phyloP scores from a whole-genome alignment of 805 yeast species.

The Candida germanica region DNA sequence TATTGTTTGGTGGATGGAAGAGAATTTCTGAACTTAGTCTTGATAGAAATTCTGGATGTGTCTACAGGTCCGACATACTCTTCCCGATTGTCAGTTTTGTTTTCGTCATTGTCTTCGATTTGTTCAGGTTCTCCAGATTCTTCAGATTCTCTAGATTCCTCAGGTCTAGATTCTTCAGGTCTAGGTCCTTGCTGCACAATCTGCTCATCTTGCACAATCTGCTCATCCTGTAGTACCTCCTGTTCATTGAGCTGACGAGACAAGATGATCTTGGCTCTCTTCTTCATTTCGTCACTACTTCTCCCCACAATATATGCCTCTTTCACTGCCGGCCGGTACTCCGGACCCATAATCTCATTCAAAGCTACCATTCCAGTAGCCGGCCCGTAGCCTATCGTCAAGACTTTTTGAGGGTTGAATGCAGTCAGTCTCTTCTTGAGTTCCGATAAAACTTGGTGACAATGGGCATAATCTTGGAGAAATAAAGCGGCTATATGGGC shows the following conservation, averaged over 20 bases:
- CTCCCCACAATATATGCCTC: constrained; percentile 73
- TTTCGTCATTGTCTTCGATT: constrained; percentile 5
- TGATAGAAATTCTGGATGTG: constrained; percentile 51
- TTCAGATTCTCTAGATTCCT: constrained; percentile 4
- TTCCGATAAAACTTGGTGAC: constrained; percentile 64
- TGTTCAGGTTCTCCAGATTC: constrained; percentile 14
- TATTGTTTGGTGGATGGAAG: constrained; percentile 55
- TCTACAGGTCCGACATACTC: constrained; percentile 47
- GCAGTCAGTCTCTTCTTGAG: constrained; percentile 52
- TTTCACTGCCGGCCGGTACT: constrained; percentile 58
- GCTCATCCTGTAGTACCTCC: constrained; percentile 17
- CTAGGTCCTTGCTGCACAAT: too few species aligned
- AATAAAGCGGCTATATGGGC: constrained; percentile 79
- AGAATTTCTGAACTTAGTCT: constrained; percentile 53
- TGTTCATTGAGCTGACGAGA: constrained; percentile 60
- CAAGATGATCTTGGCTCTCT: constrained; percentile 72
- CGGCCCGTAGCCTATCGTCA: constrained; percentile 89
- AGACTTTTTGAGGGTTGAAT: constrained; percentile 63
- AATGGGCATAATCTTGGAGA: constrained; percentile 74
- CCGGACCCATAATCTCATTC: constrained; percentile 74
- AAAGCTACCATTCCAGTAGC: constrained; percentile 87
- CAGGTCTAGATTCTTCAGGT: constrained; percentile 4
- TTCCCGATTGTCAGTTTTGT: constrained; percentile 1
- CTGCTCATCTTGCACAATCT: constrained; percentile 5
- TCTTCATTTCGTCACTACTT: constrained; percentile 59